Conservation (phyloP, 768 basidiomycete species). For the Termitomyces titanicus region DNA sequence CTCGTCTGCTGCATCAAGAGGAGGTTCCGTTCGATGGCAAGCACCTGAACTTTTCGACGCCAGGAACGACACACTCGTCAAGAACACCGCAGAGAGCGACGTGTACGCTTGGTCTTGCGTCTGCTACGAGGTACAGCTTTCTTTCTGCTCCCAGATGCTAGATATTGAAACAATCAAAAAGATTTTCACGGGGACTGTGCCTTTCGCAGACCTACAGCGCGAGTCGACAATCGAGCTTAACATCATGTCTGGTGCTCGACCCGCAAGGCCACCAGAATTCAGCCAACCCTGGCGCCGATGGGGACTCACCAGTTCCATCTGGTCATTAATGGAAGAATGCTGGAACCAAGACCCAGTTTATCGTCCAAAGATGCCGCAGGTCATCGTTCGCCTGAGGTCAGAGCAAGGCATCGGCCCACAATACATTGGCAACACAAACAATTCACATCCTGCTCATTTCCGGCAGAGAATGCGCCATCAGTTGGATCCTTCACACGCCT, state of each 20-base stretch:
- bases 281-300: background rate
- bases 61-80: no score
- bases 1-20: background rate
- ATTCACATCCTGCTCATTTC: background rate
- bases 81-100: background rate
- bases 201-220: background rate
- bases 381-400: no score
- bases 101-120: slow-evolving; percentile 1
- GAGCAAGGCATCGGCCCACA: no score
- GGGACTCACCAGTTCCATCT: slow-evolving; percentile 2
- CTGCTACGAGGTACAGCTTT: background rate
- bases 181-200: background rate
- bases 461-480: background rate
- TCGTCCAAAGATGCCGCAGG: no score
- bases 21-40: background rate
- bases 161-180: background rate
- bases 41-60: slow-evolving; percentile 1
- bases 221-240: background rate
- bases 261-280: background rate
- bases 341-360: background rate
- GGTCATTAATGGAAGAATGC: background rate
- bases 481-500: background rate
- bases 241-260: background rate
- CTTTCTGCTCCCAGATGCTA: background rate
- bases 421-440: no score